Conservation (phyloP, 345 rosid species). For the Punica granatum region DNA sequence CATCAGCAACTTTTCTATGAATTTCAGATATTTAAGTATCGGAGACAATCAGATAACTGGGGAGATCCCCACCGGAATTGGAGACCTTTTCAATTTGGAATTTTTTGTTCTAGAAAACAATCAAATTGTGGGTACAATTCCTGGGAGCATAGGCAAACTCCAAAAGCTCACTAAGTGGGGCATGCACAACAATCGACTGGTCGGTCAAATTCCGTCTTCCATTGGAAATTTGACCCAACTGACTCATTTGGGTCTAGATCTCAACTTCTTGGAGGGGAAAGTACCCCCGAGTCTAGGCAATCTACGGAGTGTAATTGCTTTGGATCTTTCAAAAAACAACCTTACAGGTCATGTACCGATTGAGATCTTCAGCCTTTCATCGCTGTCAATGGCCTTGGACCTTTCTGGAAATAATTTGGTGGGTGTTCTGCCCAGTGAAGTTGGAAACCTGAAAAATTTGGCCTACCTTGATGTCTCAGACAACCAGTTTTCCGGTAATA, state of each 20-base stretch:
- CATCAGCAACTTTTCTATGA: constrained; percentile 3
- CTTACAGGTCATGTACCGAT: too few species aligned
- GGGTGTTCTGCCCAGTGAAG: constrained; percentile 3
- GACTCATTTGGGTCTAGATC: background rate
- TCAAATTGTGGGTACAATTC: constrained; percentile 3
- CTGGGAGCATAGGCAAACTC: constrained; percentile 3
- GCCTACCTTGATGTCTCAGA: constrained; percentile 9
- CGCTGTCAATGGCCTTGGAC: constrained; percentile 5
- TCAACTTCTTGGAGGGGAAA: constrained; percentile 10
- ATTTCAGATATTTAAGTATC: too few species aligned
- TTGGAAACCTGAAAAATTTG: constrained; percentile 11
- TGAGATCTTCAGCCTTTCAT: too few species aligned
- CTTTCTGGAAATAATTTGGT: constrained; percentile 17
- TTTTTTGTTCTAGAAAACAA: rapidly evolving
- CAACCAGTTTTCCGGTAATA: constrained; percentile 16
- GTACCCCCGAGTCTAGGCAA: constrained; percentile 19
- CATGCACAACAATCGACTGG: background rate
- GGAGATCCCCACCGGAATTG: too few species aligned
- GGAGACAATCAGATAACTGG: too few species aligned
- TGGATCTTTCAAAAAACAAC: background rate
- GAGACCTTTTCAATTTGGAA: constrained; percentile 2
- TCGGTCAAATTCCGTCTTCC: constrained; percentile 9
- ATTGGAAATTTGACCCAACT: too few species aligned
- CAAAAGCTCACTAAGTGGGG: background rate
- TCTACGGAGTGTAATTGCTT: background rate